Evolutionary conservation across 176 grass and related monocot species (phyloP).

Genomic region (Hsuehochloa calcarea): DNA sequence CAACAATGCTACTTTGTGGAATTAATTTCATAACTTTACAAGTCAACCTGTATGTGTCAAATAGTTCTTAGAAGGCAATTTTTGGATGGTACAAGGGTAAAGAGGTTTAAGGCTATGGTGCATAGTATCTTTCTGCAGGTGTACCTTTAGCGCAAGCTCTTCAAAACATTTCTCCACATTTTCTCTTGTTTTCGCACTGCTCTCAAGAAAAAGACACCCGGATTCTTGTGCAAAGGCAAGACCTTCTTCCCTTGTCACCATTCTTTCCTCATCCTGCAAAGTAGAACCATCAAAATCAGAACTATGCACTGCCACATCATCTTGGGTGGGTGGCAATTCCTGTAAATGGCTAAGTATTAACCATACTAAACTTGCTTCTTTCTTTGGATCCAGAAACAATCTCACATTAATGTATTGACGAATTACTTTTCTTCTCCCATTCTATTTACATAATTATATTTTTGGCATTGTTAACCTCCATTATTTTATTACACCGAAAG

Average conservation of each 20-base stretch:
- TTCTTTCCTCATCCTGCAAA: conserved; percentile 72
- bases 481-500: neutral
- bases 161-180: conserved; percentile 97
- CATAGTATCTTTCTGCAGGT: conserved; percentile 13
- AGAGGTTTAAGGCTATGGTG: neutral
- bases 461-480: neutral
- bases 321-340: neutral
- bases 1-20: neutral
- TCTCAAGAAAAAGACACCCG: conserved; percentile 85
- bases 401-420: neutral
- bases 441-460: neutral
- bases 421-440: neutral
- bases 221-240: conserved; percentile 76
- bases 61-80: neutral
- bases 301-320: conserved; percentile 5
- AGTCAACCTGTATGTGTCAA: neutral
- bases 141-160: conserved; percentile 92
- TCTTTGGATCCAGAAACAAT: neutral
- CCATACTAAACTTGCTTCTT: neutral
- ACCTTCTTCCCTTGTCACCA: conserved; percentile 93
- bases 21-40: neutral
- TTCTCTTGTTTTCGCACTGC: conserved; percentile 87
- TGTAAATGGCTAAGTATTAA: neutral
- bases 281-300: conserved; percentile 24
- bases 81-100: conserved; percentile 3